Evolutionary conservation across 306 rosid species (phyloP), one percentile per base, ranked within the genome.

Genomic region (apple (Malus domestica)): DNA sequence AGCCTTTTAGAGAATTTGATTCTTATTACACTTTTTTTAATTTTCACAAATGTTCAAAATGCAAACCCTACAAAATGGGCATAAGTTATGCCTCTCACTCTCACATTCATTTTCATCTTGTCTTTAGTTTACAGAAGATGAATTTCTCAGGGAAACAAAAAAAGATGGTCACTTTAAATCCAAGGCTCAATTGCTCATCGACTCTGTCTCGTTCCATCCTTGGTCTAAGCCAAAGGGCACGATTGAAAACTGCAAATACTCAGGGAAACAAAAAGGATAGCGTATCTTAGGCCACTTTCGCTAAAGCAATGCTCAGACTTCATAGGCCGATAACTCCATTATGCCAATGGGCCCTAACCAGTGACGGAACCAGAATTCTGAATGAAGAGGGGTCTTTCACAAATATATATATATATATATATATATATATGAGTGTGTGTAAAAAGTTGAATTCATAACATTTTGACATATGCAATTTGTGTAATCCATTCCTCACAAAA

Each of bases 31-130:
- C 22, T 5, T 40, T 68, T 42, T 7, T 5, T 35, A 11, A 6
- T 66, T 42, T 42, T 69, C 60, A 69, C 59, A 46, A 46, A 67
- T 51, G 35, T 63, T 46, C 29, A 63, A 16, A 49, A 45, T 64
- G 13, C 71, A 64, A 5, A 66, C 55, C 55, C 66, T 65, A 66
- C 73, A 72, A 66, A 49, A 67, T 65, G 30, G 22, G 72, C 80
- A 69, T 27, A 60, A 75, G 83, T 51, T 69, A 20, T 75, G 80
- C 72, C 67, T 52, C 35, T 35, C 12, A 38, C 19, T 61, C 38
- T 27, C 68, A 35, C 52, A 32, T 49, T 38, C 49, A 59, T 52
- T 14, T 58, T 33, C 67, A 67, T 35, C 66, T 30, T 27, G 38
- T 74, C 73, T 15, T 46, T 57, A 57, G 69, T 74, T 10, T 13